These are phyloP conservation scores for Letharia columbiana DNA, from an alignment of 495 filamentous ascomycete genomes.

Conservation along the genomic window DNA sequence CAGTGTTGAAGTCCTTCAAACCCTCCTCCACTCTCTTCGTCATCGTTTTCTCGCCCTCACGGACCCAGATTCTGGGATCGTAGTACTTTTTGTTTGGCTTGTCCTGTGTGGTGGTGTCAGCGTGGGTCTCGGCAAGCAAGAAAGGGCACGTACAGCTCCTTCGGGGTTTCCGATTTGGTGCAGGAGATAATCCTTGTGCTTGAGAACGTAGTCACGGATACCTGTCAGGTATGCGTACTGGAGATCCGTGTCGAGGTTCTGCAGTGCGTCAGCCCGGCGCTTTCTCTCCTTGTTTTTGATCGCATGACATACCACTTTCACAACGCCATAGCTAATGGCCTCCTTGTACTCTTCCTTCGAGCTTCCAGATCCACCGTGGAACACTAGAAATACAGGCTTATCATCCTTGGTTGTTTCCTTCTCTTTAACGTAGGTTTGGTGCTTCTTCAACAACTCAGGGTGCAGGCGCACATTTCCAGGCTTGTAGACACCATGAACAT, in stretches of 20 bases:
- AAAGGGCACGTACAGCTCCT: conserved; percentile 38
- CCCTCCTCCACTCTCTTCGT: conserved; percentile 66
- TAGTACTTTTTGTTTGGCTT: conserved; percentile 99
- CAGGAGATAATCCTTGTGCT: conserved; percentile 90
- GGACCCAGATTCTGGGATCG: conserved; percentile 68
- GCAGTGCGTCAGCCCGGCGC: neutral
- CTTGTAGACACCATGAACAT: conserved; percentile 99
- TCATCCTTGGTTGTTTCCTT: conserved; percentile 54
- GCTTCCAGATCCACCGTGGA: conserved; percentile 94
- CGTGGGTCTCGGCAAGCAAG: neutral
- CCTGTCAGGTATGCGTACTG: conserved; percentile 67
- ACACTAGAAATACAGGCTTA: conserved; percentile 98
- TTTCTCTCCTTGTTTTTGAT: conserved; percentile 33
- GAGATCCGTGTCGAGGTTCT: conserved; percentile 74
- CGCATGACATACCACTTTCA: conserved; percentile 62
- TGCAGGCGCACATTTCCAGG: conserved; percentile 95
- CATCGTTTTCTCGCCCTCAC: conserved; percentile 98
- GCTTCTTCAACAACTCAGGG: conserved; percentile 86
- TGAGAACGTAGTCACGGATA: conserved; percentile 85
- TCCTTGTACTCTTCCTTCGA: conserved; percentile 78
- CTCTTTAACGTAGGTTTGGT: conserved; percentile 84
- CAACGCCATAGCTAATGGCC: conserved; percentile 86
- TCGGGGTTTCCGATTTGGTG: conserved; percentile 89
- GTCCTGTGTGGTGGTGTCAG: conserved; percentile 33
- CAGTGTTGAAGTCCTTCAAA: conserved; percentile 86